phyloP scores from a whole-genome alignment of 2,329 filamentous ascomycete genomes.

The Aspergillus piperis region DNA sequence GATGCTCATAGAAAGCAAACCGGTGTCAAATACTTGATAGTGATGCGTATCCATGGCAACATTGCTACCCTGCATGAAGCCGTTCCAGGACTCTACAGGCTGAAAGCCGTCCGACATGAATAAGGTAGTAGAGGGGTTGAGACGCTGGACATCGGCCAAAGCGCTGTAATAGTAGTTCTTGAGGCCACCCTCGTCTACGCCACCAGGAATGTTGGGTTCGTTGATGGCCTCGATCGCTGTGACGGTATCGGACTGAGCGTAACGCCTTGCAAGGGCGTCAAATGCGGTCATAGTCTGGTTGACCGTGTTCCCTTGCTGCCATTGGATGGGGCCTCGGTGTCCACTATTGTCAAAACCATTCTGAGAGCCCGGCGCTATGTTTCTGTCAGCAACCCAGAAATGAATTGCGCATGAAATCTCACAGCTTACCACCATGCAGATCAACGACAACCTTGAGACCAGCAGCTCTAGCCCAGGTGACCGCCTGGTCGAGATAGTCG shows the following conservation, averaged over 20 bases:
- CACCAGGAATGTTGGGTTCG: slow-evolving; percentile 43
- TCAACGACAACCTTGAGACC: slow-evolving; percentile 68
- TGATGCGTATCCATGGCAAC: slow-evolving; percentile 69
- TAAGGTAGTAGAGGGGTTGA: slow-evolving; percentile 52
- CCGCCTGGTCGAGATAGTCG: slow-evolving; percentile 57
- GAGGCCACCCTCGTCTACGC: slow-evolving; percentile 47
- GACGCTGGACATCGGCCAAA: slow-evolving; percentile 49
- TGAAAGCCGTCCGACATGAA: slow-evolving; percentile 55
- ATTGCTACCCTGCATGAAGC: slow-evolving; percentile 56
- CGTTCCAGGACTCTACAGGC: slow-evolving; percentile 60
- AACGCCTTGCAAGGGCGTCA: slow-evolving; percentile 59
- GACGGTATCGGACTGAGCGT: slow-evolving; percentile 60
- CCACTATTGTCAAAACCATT: slow-evolving; percentile 71
- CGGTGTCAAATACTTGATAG: slow-evolving; percentile 64
- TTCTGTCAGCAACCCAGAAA: neutral
- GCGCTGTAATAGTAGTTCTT: slow-evolving; percentile 59
- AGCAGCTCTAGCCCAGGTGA: slow-evolving; percentile 59
- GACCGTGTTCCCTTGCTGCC: slow-evolving; percentile 42
- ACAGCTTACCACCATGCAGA: slow-evolving; percentile 62
- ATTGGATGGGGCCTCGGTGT: slow-evolving; percentile 41
- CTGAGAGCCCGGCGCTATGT: slow-evolving; percentile 59
- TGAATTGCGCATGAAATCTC: neutral
- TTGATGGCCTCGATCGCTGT: slow-evolving; percentile 52
- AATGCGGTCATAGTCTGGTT: slow-evolving; percentile 54
- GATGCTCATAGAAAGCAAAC: slow-evolving; percentile 52